Percentiles rank a stretch among this genome's conserved stretches.
These are phyloP conservation scores for Daedaleopsis sinensis DNA, from an alignment of 768 basidiomycete genomes.

Conservation along the genomic window DNA sequence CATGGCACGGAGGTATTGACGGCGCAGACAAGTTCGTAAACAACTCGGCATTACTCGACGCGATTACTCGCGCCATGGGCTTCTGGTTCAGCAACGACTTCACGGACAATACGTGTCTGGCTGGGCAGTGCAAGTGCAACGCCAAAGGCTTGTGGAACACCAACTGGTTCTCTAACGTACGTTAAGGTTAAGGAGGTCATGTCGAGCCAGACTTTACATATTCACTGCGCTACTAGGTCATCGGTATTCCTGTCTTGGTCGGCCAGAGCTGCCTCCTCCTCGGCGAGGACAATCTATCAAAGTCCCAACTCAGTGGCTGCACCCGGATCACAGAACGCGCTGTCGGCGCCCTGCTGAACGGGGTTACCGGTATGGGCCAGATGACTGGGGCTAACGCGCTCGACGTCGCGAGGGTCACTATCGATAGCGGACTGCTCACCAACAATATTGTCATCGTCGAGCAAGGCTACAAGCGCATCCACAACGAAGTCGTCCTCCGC, in stretches of 20 bases:
- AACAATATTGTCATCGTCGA: constrained; percentile 25
- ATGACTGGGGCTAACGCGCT: constrained; percentile 68
- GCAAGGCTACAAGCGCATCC: constrained; percentile 42
- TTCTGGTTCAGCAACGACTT: constrained; percentile 68
- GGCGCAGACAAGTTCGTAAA: constrained; percentile 47
- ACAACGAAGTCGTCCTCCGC: constrained; percentile 54
- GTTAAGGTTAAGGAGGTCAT: constrained; percentile 23
- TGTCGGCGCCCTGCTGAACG: constrained; percentile 48
- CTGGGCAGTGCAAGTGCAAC: constrained; percentile 55
- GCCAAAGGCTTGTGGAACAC: constrained; percentile 60
- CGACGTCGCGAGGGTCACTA: constrained; percentile 65
- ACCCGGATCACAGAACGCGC: constrained; percentile 52
- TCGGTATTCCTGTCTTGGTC: constrained; percentile 60
- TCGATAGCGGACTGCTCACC: constrained; percentile 47
- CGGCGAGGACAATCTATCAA: constrained; percentile 44
- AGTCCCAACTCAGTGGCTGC: constrained; percentile 47
- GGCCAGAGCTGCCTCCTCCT: constrained; percentile 61
- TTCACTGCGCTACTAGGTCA: constrained; percentile 43
- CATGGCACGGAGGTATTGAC: constrained; percentile 53
- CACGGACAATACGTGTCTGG: constrained; percentile 53
- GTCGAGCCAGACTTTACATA: background rate
- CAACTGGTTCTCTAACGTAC: constrained; percentile 66
- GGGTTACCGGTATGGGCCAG: constrained; percentile 47
- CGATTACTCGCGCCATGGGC: constrained; percentile 55
- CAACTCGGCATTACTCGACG: constrained; percentile 40